Evolutionary conservation across 139 green algal species (phyloP).

Genomic region (Picocystis salinarum): DNA sequence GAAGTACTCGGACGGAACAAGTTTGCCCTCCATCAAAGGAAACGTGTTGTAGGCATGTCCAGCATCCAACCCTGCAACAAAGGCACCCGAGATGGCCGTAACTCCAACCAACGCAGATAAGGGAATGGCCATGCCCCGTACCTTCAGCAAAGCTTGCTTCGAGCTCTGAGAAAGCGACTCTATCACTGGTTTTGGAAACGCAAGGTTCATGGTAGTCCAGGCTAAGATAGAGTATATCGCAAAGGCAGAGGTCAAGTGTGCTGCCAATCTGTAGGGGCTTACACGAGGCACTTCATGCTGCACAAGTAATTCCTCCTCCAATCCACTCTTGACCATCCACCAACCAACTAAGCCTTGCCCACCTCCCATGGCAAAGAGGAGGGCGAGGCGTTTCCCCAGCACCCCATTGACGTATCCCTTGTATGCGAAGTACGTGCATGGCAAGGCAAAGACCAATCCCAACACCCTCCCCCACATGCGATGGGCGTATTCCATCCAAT

Average conservation of each 20-base stretch:
- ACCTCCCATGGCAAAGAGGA: constrained; percentile 77
- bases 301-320: constrained; percentile 18
- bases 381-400: constrained; percentile 21
- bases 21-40: constrained; percentile 72
- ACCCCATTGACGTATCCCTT: constrained; percentile 37
- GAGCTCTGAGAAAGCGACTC: neutral
- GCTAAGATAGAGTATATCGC: constrained; percentile 76
- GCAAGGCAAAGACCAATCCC: constrained; percentile 60
- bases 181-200: constrained; percentile 15
- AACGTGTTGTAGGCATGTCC: constrained; percentile 94
- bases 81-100: constrained; percentile 68
- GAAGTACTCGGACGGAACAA: constrained; percentile 76
- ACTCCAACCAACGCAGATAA: constrained; percentile 64
- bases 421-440: constrained; percentile 55
- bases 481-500: constrained; percentile 96
- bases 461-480: constrained; percentile 71
- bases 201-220: constrained; percentile 74
- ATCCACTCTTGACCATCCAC: constrained; percentile 91
- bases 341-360: constrained; percentile 90
- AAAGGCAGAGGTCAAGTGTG: constrained; percentile 86
- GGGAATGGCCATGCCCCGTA: constrained; percentile 18
- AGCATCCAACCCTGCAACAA: constrained; percentile 73
- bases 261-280: constrained; percentile 65
- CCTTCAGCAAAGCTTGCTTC: constrained; percentile 10
- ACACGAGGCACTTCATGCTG: constrained; percentile 59